Conservation (phyloP, 352 stramenopile genomes). For the Pythium sukuiense region DNA sequence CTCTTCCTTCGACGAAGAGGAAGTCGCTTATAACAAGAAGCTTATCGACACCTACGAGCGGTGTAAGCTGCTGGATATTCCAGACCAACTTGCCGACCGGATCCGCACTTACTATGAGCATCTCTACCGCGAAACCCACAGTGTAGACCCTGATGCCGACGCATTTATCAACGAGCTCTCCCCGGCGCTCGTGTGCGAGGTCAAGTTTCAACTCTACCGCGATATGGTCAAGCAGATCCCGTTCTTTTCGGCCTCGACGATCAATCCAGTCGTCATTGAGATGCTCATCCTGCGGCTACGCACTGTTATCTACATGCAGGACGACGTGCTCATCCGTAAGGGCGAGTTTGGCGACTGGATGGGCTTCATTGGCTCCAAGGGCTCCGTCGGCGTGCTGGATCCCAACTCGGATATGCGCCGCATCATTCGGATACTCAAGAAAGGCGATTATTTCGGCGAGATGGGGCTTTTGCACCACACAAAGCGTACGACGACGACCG, state of each 20-base stretch:
- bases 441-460: slow-evolving; percentile 78
- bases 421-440: slow-evolving; percentile 64
- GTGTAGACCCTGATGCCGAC: slow-evolving; percentile 58
- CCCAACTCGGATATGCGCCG: slow-evolving; percentile 41
- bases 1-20: slow-evolving; percentile 67
- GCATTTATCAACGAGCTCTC: slow-evolving; percentile 79
- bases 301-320: slow-evolving; percentile 79
- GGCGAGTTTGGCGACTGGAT: slow-evolving; percentile 81
- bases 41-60: slow-evolving; percentile 63
- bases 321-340: slow-evolving; percentile 76
- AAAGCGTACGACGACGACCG: slow-evolving; percentile 62
- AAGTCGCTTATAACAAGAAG: slow-evolving; percentile 71
- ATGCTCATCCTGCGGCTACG: slow-evolving; percentile 69
- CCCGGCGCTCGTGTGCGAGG: slow-evolving; percentile 62
- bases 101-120: slow-evolving; percentile 74
- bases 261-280: slow-evolving; percentile 64
- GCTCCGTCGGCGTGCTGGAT: slow-evolving; percentile 60
- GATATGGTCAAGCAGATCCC: slow-evolving; percentile 79
- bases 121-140: slow-evolving; percentile 68
- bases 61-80: slow-evolving; percentile 66
- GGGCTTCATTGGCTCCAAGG: slow-evolving; percentile 75
- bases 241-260: slow-evolving; percentile 60
- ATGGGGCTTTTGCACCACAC: slow-evolving; percentile 67
- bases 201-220: slow-evolving; percentile 76
- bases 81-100: slow-evolving; percentile 43